These are phyloP conservation scores for Sarcodon sp. DNA, from an alignment of 768 basidiomycete genomes.

Conservation along the genomic window DNA sequence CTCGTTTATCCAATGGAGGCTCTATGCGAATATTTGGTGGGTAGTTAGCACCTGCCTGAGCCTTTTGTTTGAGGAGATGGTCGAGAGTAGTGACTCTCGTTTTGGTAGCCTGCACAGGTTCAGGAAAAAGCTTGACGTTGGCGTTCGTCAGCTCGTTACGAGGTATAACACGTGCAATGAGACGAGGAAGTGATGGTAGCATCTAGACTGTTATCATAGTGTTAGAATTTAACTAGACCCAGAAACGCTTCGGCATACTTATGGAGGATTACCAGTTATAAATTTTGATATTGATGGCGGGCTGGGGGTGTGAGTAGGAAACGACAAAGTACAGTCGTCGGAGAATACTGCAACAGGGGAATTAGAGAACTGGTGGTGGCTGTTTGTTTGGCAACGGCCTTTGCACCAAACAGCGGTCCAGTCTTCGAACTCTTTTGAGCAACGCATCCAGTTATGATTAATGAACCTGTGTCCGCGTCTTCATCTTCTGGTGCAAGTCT, in stretches of 20 bases:
- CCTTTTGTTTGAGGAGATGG: slow-evolving; percentile 25
- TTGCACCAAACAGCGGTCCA: neutral
- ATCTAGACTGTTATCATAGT: slow-evolving; percentile 7
- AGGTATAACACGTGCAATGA: slow-evolving; percentile 24
- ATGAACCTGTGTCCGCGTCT: neutral
- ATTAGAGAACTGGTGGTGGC: too few relatives aligned
- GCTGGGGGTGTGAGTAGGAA: too few relatives aligned
- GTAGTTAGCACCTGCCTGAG: slow-evolving; percentile 24
- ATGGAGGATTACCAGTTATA: too few relatives aligned
- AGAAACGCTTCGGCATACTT: too few relatives aligned
- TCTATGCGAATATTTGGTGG: slow-evolving; percentile 40
- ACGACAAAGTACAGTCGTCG: too few relatives aligned
- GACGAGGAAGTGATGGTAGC: slow-evolving; percentile 18
- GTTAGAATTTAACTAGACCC: neutral
- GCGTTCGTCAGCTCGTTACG: slow-evolving; percentile 15
- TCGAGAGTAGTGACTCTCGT: slow-evolving; percentile 23
- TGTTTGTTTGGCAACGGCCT: neutral
- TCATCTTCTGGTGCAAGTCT: neutral
- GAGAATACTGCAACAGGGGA: too few relatives aligned
- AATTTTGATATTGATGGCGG: too few relatives aligned
- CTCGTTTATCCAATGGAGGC: slow-evolving; percentile 24
- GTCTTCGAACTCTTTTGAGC: neutral
- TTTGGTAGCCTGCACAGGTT: slow-evolving; percentile 13
- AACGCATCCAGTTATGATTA: neutral
- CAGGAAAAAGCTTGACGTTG: slow-evolving; percentile 13